Evolutionary conservation across 768 basidiomycete genomes (phyloP).

Genomic region (Lentinula sp.): DNA sequence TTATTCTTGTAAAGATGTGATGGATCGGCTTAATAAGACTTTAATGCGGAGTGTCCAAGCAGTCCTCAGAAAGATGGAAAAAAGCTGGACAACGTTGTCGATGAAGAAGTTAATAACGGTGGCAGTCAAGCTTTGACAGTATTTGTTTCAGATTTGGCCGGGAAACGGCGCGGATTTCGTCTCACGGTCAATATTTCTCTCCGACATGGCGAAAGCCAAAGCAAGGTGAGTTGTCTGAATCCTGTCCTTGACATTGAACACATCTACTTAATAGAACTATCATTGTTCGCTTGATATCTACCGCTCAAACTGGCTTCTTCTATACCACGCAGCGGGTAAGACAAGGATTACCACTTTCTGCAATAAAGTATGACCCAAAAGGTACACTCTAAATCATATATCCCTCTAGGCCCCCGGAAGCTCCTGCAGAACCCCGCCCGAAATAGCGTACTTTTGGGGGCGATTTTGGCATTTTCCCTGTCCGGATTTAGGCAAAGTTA

Average conservation of each 20-base stretch:
- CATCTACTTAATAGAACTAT: conserved; percentile 50
- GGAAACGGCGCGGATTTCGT: neutral
- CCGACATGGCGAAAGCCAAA: conserved; percentile 12
- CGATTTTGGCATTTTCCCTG: too few species aligned
- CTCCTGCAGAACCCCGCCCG: too few species aligned
- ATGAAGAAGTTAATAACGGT: too few species aligned
- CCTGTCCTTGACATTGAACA: neutral
- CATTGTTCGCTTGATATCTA: conserved; percentile 84
- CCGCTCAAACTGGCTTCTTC: conserved; percentile 88
- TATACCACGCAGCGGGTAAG: conserved; percentile 80
- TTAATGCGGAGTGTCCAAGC: too few species aligned
- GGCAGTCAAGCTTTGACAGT: too few species aligned
- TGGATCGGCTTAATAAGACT: too few species aligned
- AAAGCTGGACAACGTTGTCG: too few species aligned
- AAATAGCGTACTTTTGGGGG: too few species aligned
- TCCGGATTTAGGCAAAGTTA: too few species aligned
- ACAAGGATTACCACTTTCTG: conserved; percentile 69
- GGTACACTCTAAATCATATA: conserved; percentile 38
- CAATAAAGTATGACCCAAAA: conserved; percentile 86
- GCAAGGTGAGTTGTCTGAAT: conserved; percentile 9
- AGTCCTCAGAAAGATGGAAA: too few species aligned
- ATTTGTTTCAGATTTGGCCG: too few species aligned
- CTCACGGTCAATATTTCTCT: neutral
- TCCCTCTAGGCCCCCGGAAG: too few species aligned
- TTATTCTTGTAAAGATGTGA: neutral